Base-by-base conservation (phyloP, 441 rosid genomes). In the Populus hybrid region DNA sequence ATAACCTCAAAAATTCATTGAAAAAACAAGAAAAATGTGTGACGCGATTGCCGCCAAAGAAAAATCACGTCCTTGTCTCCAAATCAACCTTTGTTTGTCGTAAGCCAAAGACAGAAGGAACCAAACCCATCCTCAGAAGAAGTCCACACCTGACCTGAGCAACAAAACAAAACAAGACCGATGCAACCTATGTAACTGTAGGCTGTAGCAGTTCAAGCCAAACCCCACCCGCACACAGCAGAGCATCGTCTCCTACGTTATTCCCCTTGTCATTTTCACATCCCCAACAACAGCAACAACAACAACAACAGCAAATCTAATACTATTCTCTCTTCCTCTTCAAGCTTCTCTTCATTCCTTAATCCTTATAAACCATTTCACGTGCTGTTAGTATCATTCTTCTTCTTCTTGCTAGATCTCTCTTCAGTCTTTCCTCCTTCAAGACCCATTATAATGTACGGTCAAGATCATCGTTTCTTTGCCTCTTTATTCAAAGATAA, bases 401-500 rank as follows among this genome's bases (percentile, higher is more conserved):
- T 10, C 40, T 59, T 26, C 53, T 69, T 28, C 11, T 35, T 6
- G 23, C 30, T 65, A 9, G n/a, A 46, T 18, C 40, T 36, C 57
- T 71, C 57, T 46, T 19, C 75, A 26, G 19, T 63, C 63, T 32
- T 69, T 50, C 53, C 57, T 46, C 53, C 57, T 6, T 46, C 57
- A 46, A 46, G 12, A 0, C 32, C 21, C 61, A 26, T 72, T 30
- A 75, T 79, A 86, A 94, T 90, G 96, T 79, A 81, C 83, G 80
- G 84, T 6, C 79, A 79, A 75, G 91, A 86, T 85, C 81, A 82
- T 46, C 85, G 81, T 79, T 77, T 84, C 78, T 74, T 80, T 63
- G 81, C 84, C 24, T 16, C 63, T 67, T 73, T 81, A 67, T 63
- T 82, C 83, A 85, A 42, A 7, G 1, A 46, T 28, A 59, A 72